These are phyloP conservation scores for Ophiostoma tasmaniense DNA, from an alignment of 2,329 filamentous ascomycete species.

Conservation along the genomic window DNA sequence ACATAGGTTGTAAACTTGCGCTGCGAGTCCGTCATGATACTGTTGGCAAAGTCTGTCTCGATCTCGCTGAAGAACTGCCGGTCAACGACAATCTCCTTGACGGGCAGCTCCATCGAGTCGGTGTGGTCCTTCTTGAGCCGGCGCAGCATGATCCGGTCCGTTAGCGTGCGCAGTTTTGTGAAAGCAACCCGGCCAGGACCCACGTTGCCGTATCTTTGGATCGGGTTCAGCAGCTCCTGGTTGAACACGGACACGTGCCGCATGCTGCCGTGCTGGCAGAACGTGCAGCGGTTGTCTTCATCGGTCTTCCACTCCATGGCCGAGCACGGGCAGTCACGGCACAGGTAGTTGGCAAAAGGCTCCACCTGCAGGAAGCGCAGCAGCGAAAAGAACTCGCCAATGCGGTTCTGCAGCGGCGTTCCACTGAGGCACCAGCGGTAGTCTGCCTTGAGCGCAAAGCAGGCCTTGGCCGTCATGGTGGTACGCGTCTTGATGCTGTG, in stretches of 20 bases:
- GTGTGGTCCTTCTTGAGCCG: constrained; percentile 91
- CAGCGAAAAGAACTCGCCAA: constrained; percentile 93
- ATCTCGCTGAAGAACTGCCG: constrained; percentile 95
- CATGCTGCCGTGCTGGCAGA: constrained; percentile 40
- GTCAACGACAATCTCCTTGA: constrained; percentile 86
- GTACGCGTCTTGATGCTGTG: constrained; percentile 85
- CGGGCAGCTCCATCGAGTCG: constrained; percentile 88
- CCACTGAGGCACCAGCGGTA: constrained; percentile 96
- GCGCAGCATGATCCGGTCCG: constrained; percentile 89
- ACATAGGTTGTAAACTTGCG: constrained; percentile 95
- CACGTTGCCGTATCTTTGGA: constrained; percentile 52
- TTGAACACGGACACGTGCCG: constrained; percentile 51
- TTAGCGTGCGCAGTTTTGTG: constrained; percentile 75
- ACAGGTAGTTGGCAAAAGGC: constrained; percentile 90
- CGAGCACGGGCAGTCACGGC: constrained; percentile 75
- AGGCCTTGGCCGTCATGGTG: constrained; percentile 88
- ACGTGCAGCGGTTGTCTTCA: constrained; percentile 45
- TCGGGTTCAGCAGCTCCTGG: constrained; percentile 86
- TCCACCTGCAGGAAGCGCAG: constrained; percentile 82
- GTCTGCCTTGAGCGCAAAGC: constrained; percentile 76
- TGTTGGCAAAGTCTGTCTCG: constrained; percentile 89
- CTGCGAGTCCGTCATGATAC: constrained; percentile 86
- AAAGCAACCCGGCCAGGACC: constrained; percentile 63
- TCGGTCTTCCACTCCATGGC: constrained; percentile 77
- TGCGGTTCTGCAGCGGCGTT: constrained; percentile 92